Evolutionary conservation across 768 basidiomycete species (phyloP).

Genomic region (Tubosaeta sp.): DNA sequence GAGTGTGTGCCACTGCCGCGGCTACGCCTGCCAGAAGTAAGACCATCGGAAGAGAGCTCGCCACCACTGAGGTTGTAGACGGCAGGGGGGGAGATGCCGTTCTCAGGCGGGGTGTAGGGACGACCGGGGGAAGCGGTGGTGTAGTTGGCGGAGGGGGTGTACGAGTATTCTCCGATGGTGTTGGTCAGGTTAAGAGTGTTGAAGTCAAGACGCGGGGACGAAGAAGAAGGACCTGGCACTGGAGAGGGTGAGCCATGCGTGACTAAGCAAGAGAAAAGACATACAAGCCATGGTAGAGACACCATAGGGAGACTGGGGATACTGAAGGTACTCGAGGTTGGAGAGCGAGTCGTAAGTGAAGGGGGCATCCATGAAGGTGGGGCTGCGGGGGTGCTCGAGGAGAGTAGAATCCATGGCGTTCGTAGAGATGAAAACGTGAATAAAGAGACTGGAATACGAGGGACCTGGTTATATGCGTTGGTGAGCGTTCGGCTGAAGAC

Average conservation of each 20-base stretch:
- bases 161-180: constrained; percentile 56
- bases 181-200: constrained; percentile 54
- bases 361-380: constrained; percentile 47
- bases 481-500: not conserved
- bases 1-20: constrained; percentile 65
- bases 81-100: constrained; percentile 67
- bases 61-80: constrained; percentile 68
- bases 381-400: constrained; percentile 48
- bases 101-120: constrained; percentile 64
- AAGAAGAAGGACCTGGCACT: constrained; percentile 51
- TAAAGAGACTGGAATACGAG: constrained; percentile 32
- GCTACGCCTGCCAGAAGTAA: constrained; percentile 59
- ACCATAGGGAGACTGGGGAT: constrained; percentile 62
- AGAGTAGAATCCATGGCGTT: constrained; percentile 45
- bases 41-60: constrained; percentile 71
- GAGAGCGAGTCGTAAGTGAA: constrained; percentile 44
- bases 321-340: constrained; percentile 61
- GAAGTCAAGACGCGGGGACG: constrained; percentile 62
- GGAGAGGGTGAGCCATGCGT: constrained; percentile 10
- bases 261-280: constrained; percentile 24
- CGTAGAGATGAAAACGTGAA: constrained; percentile 35
- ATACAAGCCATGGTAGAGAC: constrained; percentile 58
- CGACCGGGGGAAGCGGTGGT: constrained; percentile 51
- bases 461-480: constrained; percentile 18
- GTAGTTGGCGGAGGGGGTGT: constrained; percentile 51